Evolutionary conservation across 345 rosid species (phyloP).

Genomic region (Sonneratia caseolaris): DNA sequence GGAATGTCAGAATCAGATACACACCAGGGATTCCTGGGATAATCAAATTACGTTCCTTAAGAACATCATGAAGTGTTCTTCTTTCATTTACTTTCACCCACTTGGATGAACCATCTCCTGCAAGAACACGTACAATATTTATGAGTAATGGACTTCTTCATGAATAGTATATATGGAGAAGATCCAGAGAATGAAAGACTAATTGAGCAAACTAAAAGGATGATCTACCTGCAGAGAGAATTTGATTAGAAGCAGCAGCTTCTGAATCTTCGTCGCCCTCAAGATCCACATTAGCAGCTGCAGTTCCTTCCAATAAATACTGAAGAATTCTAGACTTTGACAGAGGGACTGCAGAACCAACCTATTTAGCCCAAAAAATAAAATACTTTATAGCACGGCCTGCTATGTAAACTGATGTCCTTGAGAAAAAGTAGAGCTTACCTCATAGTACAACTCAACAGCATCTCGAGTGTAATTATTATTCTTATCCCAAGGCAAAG

Average conservation of each 20-base stretch:
- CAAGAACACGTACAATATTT: background rate
- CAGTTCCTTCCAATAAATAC: slow-evolving; percentile 73
- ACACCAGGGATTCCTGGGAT: slow-evolving; percentile 76
- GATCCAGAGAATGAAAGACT: background rate
- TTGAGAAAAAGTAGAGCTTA: slow-evolving; percentile 16
- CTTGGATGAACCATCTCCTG: slow-evolving; percentile 33
- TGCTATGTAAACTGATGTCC: background rate
- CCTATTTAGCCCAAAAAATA: slow-evolving; percentile 28
- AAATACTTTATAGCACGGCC: background rate
- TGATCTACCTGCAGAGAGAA: slow-evolving; percentile 19
- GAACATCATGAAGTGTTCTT: slow-evolving; percentile 46
- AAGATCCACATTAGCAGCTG: slow-evolving; percentile 51
- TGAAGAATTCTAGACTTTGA: slow-evolving; percentile 46
- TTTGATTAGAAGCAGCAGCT: slow-evolving; percentile 12
- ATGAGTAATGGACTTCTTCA: background rate
- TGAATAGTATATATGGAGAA: background rate
- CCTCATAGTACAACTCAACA: slow-evolving; percentile 82
- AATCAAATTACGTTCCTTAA: slow-evolving; percentile 51
- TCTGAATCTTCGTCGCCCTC: slow-evolving; percentile 32
- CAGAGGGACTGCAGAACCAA: slow-evolving; percentile 37
- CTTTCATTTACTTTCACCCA: slow-evolving; percentile 75
- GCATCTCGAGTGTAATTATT: slow-evolving; percentile 56
- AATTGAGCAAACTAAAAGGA: background rate
- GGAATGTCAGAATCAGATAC: slow-evolving; percentile 3
- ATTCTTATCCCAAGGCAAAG: slow-evolving; percentile 67